A percentile compares a stretch with the other conserved stretches of the same genome.
Conservation (phyloP, 2,329 filamentous ascomycete genomes). For the Talaromyces sp. region DNA sequence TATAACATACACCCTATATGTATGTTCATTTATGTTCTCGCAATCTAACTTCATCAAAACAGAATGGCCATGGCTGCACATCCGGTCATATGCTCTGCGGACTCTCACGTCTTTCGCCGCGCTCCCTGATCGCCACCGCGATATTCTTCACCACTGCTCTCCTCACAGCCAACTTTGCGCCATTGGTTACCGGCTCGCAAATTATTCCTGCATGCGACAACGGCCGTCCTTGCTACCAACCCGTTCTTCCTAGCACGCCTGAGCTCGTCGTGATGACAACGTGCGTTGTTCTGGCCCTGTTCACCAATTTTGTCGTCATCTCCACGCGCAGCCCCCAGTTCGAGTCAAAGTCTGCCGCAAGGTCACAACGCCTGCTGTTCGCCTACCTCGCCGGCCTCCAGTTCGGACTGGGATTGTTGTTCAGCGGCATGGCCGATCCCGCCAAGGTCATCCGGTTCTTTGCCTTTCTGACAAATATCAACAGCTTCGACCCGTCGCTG, state of each 20-base stretch:
- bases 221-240: constrained; percentile 40
- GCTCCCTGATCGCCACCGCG: constrained; percentile 43
- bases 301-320: constrained; percentile 30
- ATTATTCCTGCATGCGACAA: constrained; percentile 35
- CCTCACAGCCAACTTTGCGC: constrained; percentile 33
- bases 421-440: constrained; percentile 47
- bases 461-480: constrained; percentile 34
- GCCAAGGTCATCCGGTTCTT: constrained; percentile 48
- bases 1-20: no score
- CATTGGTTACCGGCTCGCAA: constrained; percentile 20
- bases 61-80: constrained; percentile 47
- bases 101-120: constrained; percentile 43
- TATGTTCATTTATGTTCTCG: no score
- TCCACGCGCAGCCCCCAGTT: constrained; percentile 23
- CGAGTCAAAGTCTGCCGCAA: constrained; percentile 27
- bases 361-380: constrained; percentile 20
- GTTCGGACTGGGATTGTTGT: constrained; percentile 47
- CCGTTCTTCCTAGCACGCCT: constrained; percentile 35
- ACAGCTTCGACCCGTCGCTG: constrained; percentile 47
- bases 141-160: constrained; percentile 41
- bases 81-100: constrained; percentile 54
- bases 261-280: constrained; percentile 30
- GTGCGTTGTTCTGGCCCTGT: constrained; percentile 21
- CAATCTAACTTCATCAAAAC: not conserved
- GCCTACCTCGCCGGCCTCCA: constrained; percentile 43